Base-by-base conservation (phyloP, 2,329 filamentous ascomycete species). In the Phoma sp. region DNA sequence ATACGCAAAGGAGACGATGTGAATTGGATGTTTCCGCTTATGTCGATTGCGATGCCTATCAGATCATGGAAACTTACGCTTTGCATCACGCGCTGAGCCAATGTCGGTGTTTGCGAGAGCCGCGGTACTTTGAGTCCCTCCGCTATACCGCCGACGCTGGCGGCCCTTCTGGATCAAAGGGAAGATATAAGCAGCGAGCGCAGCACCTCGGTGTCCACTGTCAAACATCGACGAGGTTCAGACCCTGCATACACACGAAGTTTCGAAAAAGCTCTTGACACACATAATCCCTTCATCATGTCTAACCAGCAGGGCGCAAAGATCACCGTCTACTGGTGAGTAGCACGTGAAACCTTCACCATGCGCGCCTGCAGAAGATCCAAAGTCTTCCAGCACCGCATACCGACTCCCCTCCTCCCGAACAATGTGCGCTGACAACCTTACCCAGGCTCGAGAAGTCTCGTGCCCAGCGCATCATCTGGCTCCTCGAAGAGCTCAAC, bases 401-500 rank as follows among this genome's bases (percentile, higher is more conserved):
- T 7, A 29, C 27, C 6, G 9, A 29, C 27, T 1, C 23, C 18
- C 25, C 10, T 3, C 1, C 23, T 22, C 25, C 10, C 6, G n/a
- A 39, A 29, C 18, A 27, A 18, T 33, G 5, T 11, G 9, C 11
- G 32, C 47, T 56, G 24, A 50, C n/a, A 3, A 2, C 14, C 9
- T 4, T 8, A 10, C 23, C 27, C 14, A 96, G 91, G 91, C 88
- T 96, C 57, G 85, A 93, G 65, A 81, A 89, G 64, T 96, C 91
- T 51, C 89, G 92, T 63, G 86, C 90, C 10, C 90, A 96, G 74
- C 86, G 90, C 58, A 89, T 93, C 54, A 79, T 95, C 39, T 96
- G 90, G 90, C 86, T 96, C 6, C 83, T 96, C 38, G 90, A 95
- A 72, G 91, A 93, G 74, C 86, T 95, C 58, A 82, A 89, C 38